phyloP scores from a whole-genome alignment of 352 stramenopile species.

The Globisporangium paddicum region DNA sequence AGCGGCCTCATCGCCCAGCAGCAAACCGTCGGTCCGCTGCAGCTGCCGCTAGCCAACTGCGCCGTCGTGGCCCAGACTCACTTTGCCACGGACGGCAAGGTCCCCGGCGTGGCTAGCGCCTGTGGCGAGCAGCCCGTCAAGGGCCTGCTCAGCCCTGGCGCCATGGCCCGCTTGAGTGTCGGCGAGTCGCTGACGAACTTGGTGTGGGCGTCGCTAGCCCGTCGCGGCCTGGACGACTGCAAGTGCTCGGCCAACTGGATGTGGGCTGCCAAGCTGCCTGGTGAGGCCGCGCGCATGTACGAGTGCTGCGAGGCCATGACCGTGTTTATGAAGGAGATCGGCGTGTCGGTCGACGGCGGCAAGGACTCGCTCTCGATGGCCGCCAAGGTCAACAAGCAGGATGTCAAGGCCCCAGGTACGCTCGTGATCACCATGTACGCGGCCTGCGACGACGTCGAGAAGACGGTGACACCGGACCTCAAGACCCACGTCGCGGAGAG shows the following conservation, averaged over 20 bases:
- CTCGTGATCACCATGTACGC: conserved; percentile 98
- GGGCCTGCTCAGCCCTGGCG: conserved; percentile 91
- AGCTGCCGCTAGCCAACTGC: conserved; percentile 96
- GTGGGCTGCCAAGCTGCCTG: conserved; percentile 98
- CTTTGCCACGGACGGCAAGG: conserved; percentile 81
- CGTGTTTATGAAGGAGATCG: conserved; percentile 93
- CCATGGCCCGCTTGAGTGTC: conserved; percentile 96
- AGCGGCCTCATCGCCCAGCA: conserved; percentile 98
- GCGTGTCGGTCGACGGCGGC: conserved; percentile 97
- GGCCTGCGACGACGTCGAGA: conserved; percentile 94
- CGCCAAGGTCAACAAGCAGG: conserved; percentile 90
- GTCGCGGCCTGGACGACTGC: conserved; percentile 94
- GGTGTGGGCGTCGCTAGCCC: conserved; percentile 92
- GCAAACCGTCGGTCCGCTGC: conserved; percentile 97
- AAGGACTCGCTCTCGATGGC: conserved; percentile 99
- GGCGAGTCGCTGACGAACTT: conserved; percentile 99
- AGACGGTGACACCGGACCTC: conserved; percentile 97
- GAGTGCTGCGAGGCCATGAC: conserved; percentile 96
- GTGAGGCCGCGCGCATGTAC: conserved; percentile 99
- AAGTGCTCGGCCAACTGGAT: conserved; percentile 99
- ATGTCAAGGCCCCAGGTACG: conserved; percentile 97
- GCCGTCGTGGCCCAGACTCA: conserved; percentile 96
- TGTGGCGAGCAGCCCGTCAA: conserved; percentile 98
- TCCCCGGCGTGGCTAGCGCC: conserved; percentile 94
- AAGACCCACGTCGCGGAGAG: conserved; percentile 86